These are phyloP conservation scores for Verticillium zaregamsianum DNA, from an alignment of 2,329 filamentous ascomycete species.

Conservation along the genomic window DNA sequence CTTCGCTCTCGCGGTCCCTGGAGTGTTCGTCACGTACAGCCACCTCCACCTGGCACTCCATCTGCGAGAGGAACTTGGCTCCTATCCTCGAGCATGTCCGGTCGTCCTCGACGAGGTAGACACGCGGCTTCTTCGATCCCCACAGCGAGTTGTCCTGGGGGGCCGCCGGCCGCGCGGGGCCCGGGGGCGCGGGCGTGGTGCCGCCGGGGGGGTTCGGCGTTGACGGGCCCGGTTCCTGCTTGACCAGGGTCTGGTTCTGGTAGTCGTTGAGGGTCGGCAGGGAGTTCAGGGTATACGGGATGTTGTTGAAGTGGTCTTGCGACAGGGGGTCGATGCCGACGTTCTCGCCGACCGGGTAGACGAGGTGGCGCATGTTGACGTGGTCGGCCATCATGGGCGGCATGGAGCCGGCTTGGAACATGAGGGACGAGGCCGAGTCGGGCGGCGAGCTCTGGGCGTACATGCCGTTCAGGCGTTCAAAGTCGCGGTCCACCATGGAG, in stretches of 20 bases:
- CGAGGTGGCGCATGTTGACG: conserved; percentile 60
- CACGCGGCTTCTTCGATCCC: conserved; percentile 65
- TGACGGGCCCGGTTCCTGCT: conserved; percentile 1
- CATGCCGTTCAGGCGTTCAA: conserved; percentile 51
- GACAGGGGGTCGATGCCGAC: conserved; percentile 95
- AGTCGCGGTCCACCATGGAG: conserved; percentile 47
- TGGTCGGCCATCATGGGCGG: conserved; percentile 46
- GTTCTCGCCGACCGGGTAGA: conserved; percentile 87
- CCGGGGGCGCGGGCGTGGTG: conserved; percentile 11
- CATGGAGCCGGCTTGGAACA: conserved; percentile 48
- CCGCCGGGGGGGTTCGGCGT: conserved; percentile 10
- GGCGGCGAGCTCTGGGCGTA: conserved; percentile 48
- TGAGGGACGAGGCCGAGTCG: conserved; percentile 48
- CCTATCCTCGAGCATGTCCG: conserved; percentile 64
- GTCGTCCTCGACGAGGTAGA: conserved; percentile 86
- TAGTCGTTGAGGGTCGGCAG: conserved; percentile 51
- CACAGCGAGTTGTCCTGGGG: conserved; percentile 43
- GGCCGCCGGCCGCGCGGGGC: conserved; percentile 11
- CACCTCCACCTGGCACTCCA: conserved; percentile 64
- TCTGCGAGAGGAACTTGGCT: conserved; percentile 61
- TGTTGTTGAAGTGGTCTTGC: conserved; percentile 89
- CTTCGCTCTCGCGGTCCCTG: background rate
- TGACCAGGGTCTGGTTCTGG: conserved; percentile 23
- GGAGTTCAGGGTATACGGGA: conserved; percentile 72
- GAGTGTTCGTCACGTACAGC: conserved; percentile 45